A percentile compares a stretch with the other conserved stretches of the same genome.
These are phyloP conservation scores for Paracorniculantispora psalliotae DNA, from an alignment of 2,329 filamentous ascomycete genomes.

Conservation along the genomic window DNA sequence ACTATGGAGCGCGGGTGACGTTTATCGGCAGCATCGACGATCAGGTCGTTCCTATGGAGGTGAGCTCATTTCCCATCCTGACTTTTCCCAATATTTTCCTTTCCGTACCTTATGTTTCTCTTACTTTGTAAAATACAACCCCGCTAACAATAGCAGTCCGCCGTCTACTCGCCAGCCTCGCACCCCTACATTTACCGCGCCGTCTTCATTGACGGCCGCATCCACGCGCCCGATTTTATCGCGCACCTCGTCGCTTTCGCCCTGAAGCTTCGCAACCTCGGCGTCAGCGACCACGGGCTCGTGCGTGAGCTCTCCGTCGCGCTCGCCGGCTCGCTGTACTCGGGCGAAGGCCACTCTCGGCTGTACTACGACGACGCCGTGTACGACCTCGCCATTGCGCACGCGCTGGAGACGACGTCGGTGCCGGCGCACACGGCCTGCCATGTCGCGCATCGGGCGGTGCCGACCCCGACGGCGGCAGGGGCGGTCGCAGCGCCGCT, in stretches of 20 bases:
- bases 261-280: constrained; percentile 88
- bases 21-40: constrained; percentile 96
- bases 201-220: constrained; percentile 90
- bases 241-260: constrained; percentile 89
- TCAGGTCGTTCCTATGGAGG: constrained; percentile 89
- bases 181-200: constrained; percentile 93
- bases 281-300: constrained; percentile 86
- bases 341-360: constrained; percentile 87
- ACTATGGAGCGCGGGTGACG: constrained; percentile 75
- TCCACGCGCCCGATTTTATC: constrained; percentile 91
- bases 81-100: constrained; percentile 6
- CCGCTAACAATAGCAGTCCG: constrained; percentile 52
- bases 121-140: too few relatives aligned
- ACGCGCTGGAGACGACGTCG: constrained; percentile 62
- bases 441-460: constrained; percentile 19
- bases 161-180: constrained; percentile 75
- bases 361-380: constrained; percentile 86
- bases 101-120: too few relatives aligned
- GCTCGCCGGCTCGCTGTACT: constrained; percentile 84
- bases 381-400: constrained; percentile 72
- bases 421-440: constrained; percentile 19
- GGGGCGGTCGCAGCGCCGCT: constrained; percentile 25
- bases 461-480: constrained; percentile 18
- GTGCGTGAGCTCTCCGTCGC: constrained; percentile 85
- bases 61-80: constrained; percentile 29